Base-by-base conservation (phyloP, 2,329 filamentous ascomycete genomes). In the Pseudogymnoascus sp. region DNA sequence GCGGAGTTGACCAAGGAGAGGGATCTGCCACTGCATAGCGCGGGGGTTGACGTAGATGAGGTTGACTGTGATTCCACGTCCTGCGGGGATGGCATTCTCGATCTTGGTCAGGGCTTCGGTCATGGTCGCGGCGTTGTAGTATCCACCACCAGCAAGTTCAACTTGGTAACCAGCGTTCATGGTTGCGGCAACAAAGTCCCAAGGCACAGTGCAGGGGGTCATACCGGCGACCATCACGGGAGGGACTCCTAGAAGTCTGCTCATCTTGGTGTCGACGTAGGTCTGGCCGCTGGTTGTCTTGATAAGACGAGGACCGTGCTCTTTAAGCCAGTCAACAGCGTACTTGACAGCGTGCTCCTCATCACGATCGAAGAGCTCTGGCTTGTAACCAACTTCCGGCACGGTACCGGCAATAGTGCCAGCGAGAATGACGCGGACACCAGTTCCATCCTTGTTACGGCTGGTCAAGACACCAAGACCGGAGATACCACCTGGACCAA, bases 361-460 rank as follows among this genome's bases (percentile, higher is more conserved):
- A 74, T 99, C 95, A 63, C 95, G 89, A 74, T 99, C 93, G 71
- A 99, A 99, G 61, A 99, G 83, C 78, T 99, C 95, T 1, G 93
- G 89, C 82, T 99, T 99, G 82, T 97, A 99, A 63, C 95, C 95
- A 66, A 99, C 89, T 76, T 97, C 95, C 34, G 84, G 82, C 65
- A 96, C 89, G 18, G 92, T 92, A 61, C 93, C 93, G 71, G 93
- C 90, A 71, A 99, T 89, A n/a, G 91, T 85, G 67, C 96, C 95
- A 46, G 92, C 95, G 64, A 99, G 84, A 68, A 99, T 96, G 68
- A 99, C 93, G 65, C 93, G 91, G 37, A 99, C 95, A 71, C 95
- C 95, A 64, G 92, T 97, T 67, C 95, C 95, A 76, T 99, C 96
- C 81, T 99, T 99, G 84, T 97, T 99, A 71, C 95, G 91, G 82